These are phyloP conservation scores for Plasmodium yoelii DNA, from an alignment of 169 alveolate genomes.

Conservation along the genomic window DNA sequence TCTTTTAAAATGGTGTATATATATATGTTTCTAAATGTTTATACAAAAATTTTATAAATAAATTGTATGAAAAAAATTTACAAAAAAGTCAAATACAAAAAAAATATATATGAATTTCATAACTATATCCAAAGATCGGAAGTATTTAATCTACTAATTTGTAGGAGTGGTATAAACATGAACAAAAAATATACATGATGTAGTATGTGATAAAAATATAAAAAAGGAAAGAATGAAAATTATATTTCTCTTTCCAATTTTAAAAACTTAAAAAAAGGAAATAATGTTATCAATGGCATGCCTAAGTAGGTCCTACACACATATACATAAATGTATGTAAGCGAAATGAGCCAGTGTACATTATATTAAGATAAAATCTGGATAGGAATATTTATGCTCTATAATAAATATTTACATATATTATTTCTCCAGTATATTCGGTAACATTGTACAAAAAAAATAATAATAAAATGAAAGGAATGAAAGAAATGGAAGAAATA, in stretches of 20 bases:
- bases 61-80: slow-evolving; percentile 12
- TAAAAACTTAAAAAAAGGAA: not conserved
- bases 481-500: too few species aligned
- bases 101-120: slow-evolving; percentile 11
- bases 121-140: slow-evolving; percentile 17
- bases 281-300: not conserved
- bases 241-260: not conserved
- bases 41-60: slow-evolving; percentile 33
- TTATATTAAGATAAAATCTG: too few species aligned
- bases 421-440: too few species aligned
- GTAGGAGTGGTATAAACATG: slow-evolving; percentile 17
- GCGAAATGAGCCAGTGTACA: not conserved
- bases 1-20: not conserved
- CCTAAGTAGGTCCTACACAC: not conserved
- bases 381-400: too few species aligned
- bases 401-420: not conserved
- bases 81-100: slow-evolving; percentile 23
- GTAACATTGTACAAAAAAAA: too few species aligned
- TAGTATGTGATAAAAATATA: not conserved
- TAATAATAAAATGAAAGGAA: too few species aligned
- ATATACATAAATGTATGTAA: not conserved
- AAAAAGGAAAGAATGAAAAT: not conserved
- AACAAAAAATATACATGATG: not conserved
- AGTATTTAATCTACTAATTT: slow-evolving; percentile 12
- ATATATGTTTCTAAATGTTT: not conserved